phyloP scores from a whole-genome alignment of 257 asterid species.

The Apocynum venetum region DNA sequence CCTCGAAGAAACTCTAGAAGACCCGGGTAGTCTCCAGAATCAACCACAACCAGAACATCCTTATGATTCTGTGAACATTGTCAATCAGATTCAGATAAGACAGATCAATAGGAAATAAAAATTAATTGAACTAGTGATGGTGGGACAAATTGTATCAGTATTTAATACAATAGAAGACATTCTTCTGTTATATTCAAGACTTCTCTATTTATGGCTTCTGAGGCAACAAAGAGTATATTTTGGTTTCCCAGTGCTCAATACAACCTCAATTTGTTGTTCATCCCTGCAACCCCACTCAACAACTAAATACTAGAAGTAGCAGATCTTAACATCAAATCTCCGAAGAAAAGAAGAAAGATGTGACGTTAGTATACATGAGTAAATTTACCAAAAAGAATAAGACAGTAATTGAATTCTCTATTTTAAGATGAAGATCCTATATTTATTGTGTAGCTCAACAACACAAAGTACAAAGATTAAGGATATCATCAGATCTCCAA shows the following conservation, averaged over 20 bases:
- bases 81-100: neutral
- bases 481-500: neutral
- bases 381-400: neutral
- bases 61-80: conserved; percentile 65
- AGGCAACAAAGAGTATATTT: neutral
- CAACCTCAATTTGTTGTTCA: neutral
- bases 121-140: neutral
- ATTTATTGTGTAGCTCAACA: neutral
- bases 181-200: neutral
- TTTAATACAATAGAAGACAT: neutral
- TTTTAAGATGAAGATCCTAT: neutral
- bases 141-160: neutral
- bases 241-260: neutral
- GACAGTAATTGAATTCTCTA: neutral
- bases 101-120: neutral
- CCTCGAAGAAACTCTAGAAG: conserved; percentile 68
- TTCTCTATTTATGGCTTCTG: neutral
- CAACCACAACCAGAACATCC: conserved; percentile 94
- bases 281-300: neutral
- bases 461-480: neutral
- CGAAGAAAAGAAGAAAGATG: neutral
- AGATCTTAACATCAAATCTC: neutral
- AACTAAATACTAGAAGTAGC: conserved; percentile 3
- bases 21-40: conserved; percentile 75
- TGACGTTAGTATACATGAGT: neutral